Evolutionary conservation across 352 stramenopile species (phyloP), one percentile per base, ranked within the genome.

Genomic region (Lagenidium giganteum): DNA sequence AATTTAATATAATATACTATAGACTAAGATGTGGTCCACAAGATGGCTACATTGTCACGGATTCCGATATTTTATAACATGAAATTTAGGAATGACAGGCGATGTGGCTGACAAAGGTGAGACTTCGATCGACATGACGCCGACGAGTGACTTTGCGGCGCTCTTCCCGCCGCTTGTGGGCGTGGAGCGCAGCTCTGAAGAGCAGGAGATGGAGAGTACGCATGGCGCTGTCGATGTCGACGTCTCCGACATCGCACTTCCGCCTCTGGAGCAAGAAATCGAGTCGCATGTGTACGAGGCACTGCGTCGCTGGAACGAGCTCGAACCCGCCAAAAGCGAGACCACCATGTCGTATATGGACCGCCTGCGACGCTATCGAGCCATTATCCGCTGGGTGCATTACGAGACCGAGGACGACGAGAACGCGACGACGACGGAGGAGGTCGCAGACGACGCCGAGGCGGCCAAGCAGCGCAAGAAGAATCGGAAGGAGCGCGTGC

Each of bases 271-370:
- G 36, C 63, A 74, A 16, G 57, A 71, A 14, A 67, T 90, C 23
- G 72, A 87, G 11, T 24, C 43, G 17, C 51, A 68, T 12, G 64
- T 90, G 24, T 76, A 85, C 47, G 51, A 62, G 30, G 74, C 74
- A 13, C 54, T 90, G 22, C 60, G 60, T 28, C 64, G 51, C 32
- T 90, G 77, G 77, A 90, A 90, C 48, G 57, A 61, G 28, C 47
- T 66, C 28, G 60, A 83, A 31, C 60, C 67, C 9, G 74, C 65
- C 1, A 36, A 61, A 2, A 57, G 60, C 16, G 77, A 90, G 38
- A 49, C 65, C 22, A 61, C 69, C 23, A 54, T 87, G 54, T 28
- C 57, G 8, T 86, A 85, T 47, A 46, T 63, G 13, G 70, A 87
- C 39, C 62, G 74, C 25, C 39, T 86, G 9, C 67, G 66, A 31